These are phyloP conservation scores for Colletotrichum simmondsii DNA, from an alignment of 2,329 filamentous ascomycete genomes.

Conservation along the genomic window DNA sequence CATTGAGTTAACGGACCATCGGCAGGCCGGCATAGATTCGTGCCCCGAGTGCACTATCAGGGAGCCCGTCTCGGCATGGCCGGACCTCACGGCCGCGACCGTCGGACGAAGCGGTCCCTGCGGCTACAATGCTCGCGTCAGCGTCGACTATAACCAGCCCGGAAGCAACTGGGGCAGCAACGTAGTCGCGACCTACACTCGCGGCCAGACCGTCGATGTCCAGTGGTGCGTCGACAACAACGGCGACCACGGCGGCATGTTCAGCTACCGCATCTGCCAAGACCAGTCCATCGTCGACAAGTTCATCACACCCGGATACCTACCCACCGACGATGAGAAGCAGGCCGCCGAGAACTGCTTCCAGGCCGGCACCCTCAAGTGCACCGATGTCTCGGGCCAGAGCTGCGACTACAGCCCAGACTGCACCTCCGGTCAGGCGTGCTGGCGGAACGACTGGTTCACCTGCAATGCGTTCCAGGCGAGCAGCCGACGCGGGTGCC, in stretches of 20 bases:
- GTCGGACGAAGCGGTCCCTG: slow-evolving; percentile 62
- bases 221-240: slow-evolving; percentile 68
- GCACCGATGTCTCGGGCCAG: slow-evolving; percentile 62
- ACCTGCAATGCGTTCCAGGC: slow-evolving; percentile 60
- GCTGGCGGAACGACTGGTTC: slow-evolving; percentile 65
- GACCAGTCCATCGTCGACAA: slow-evolving; percentile 62
- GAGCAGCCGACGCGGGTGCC: slow-evolving; percentile 49
- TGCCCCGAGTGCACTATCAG: slow-evolving; percentile 66
- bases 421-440: slow-evolving; percentile 54
- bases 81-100: slow-evolving; percentile 54
- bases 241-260: slow-evolving; percentile 68
- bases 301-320: slow-evolving; percentile 57
- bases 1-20: slow-evolving; percentile 13
- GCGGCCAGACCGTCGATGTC: slow-evolving; percentile 59
- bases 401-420: slow-evolving; percentile 59
- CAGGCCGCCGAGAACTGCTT: slow-evolving; percentile 65
- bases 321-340: slow-evolving; percentile 63
- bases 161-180: slow-evolving; percentile 53
- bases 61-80: slow-evolving; percentile 63
- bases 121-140: slow-evolving; percentile 64
- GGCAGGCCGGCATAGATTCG: slow-evolving; percentile 57
- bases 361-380: slow-evolving; percentile 56
- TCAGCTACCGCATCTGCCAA: slow-evolving; percentile 64
- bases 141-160: slow-evolving; percentile 64
- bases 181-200: slow-evolving; percentile 54